phyloP scores from a whole-genome alignment of 192 early-diverging fungal species.

The Umbelopsis vinacea region DNA sequence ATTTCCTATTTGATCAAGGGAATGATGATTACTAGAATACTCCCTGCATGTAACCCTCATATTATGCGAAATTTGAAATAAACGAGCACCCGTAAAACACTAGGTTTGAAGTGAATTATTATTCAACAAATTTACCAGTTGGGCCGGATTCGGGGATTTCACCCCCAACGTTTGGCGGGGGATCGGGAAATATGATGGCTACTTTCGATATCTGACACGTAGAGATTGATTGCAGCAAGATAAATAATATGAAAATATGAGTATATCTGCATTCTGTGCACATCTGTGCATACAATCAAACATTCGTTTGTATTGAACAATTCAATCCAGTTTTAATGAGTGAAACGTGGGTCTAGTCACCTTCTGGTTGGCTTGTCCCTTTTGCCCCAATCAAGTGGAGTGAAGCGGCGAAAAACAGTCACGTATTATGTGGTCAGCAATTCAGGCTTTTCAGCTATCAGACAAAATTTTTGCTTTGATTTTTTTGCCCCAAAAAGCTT shows the following conservation, averaged over 20 bases:
- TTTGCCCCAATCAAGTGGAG: constrained; percentile 14
- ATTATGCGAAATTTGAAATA: constrained; percentile 16
- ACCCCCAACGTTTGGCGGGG: constrained; percentile 10
- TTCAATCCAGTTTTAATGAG: too few relatives aligned
- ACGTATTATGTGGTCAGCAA: neutral
- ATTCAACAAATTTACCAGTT: too few relatives aligned
- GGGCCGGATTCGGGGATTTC: neutral
- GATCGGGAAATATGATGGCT: neutral
- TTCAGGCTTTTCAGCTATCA: constrained; percentile 2
- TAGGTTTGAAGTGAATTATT: too few relatives aligned
- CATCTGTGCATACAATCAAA: too few relatives aligned
- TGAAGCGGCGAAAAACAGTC: neutral
- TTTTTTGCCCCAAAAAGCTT: constrained; percentile 20
- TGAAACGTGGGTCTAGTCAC: neutral
- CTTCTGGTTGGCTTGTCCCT: neutral
- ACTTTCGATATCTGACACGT: too few relatives aligned
- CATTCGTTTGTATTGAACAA: too few relatives aligned
- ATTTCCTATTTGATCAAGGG: constrained; percentile 90
- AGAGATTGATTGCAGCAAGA: too few relatives aligned
- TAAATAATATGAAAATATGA: too few relatives aligned
- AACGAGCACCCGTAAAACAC: neutral
- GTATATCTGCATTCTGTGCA: too few relatives aligned
- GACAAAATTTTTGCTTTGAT: constrained; percentile 23
- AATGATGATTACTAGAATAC: constrained; percentile 55
- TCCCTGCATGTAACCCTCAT: neutral